Conservation (phyloP, 805 yeast species). For the Komagataella populi region DNA sequence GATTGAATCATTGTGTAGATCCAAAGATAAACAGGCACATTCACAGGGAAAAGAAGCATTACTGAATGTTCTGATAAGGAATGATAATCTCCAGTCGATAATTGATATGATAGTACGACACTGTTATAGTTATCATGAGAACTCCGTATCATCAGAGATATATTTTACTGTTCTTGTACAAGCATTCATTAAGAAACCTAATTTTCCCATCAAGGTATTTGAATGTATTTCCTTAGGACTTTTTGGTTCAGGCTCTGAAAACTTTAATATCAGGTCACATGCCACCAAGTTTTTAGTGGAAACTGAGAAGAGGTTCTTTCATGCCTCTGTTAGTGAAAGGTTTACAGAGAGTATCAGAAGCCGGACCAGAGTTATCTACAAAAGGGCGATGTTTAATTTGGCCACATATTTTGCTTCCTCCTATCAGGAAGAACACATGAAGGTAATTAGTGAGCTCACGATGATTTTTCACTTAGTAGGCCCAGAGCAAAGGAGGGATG, state of each 20-base stretch:
- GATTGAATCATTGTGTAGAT: slow-evolving; percentile 61
- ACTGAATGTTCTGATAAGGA: slow-evolving; percentile 47
- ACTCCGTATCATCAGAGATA: slow-evolving; percentile 39
- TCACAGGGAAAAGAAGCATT: slow-evolving; percentile 61
- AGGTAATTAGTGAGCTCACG: slow-evolving; percentile 60
- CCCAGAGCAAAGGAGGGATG: slow-evolving; percentile 55
- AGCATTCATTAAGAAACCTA: slow-evolving; percentile 36
- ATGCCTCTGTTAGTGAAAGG: slow-evolving; percentile 36
- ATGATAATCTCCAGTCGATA: slow-evolving; percentile 38
- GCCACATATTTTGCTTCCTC: slow-evolving; percentile 57
- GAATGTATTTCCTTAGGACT: slow-evolving; percentile 65
- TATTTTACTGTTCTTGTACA: slow-evolving; percentile 65
- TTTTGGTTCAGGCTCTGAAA: slow-evolving; percentile 68
- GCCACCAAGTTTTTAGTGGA: slow-evolving; percentile 62
- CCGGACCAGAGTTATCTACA: slow-evolving; percentile 70
- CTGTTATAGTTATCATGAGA: slow-evolving; percentile 47
- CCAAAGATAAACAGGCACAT: slow-evolving; percentile 42
- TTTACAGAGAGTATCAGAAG: slow-evolving; percentile 64
- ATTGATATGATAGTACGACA: slow-evolving; percentile 51
- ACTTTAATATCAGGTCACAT: slow-evolving; percentile 48
- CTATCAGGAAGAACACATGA: slow-evolving; percentile 45
- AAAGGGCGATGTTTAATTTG: slow-evolving; percentile 70
- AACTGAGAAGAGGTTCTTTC: slow-evolving; percentile 47
- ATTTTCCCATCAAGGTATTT: slow-evolving; percentile 38
- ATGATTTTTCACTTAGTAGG: slow-evolving; percentile 50